These are phyloP conservation scores for Rhodofomes roseus DNA, from an alignment of 1,284 basidiomycete genomes.

Conservation along the genomic window DNA sequence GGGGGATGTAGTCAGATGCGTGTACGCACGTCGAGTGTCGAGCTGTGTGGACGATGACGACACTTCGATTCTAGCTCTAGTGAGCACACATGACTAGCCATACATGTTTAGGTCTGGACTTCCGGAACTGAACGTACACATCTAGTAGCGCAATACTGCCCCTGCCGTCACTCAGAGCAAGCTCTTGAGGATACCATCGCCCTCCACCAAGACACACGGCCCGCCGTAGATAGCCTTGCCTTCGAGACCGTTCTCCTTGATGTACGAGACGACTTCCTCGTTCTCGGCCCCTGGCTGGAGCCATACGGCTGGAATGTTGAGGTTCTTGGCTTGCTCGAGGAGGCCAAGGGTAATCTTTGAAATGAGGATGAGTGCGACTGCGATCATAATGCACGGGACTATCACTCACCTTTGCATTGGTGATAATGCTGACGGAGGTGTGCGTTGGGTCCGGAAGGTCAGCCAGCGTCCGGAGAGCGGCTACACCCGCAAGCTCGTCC, in stretches of 20 bases:
- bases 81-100: no score
- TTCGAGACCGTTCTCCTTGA: constrained; percentile 50
- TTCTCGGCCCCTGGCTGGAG: constrained; percentile 84
- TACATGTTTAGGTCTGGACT: not conserved
- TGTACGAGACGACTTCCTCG: constrained; percentile 44
- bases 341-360: constrained; percentile 61
- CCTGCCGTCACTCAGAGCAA: constrained; percentile 14
- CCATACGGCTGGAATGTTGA: constrained; percentile 70
- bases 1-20: no score
- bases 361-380: not conserved
- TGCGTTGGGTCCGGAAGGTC: constrained; percentile 60
- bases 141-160: not conserved
- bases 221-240: constrained; percentile 71
- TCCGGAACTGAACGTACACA: not conserved
- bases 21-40: no score
- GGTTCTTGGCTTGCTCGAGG: constrained; percentile 60
- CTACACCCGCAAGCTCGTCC: constrained; percentile 57
- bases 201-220: constrained; percentile 69
- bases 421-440: constrained; percentile 80
- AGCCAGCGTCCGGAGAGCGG: constrained; percentile 48
- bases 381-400: not conserved
- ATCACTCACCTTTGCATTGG: constrained; percentile 55
- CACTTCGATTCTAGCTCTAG: no score
- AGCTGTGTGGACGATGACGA: no score
- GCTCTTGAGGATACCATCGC: constrained; percentile 48